These are phyloP conservation scores for Nakaseomyces bracarensis DNA, from an alignment of 1,139 yeast genomes.

Conservation along the genomic window DNA sequence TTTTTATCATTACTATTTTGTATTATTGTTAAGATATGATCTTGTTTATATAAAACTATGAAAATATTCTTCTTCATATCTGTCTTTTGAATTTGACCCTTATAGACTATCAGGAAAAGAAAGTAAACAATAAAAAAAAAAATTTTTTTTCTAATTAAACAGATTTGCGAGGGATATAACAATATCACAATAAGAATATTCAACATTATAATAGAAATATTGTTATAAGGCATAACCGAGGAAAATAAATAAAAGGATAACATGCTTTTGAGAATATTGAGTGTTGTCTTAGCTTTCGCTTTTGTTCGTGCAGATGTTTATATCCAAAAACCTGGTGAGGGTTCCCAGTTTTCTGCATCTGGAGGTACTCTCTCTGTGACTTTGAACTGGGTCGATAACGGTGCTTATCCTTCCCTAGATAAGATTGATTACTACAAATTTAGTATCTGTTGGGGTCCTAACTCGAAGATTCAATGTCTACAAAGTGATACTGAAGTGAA, in stretches of 20 bases:
- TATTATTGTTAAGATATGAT: too few species aligned
- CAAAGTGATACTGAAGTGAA: slow-evolving; percentile 29
- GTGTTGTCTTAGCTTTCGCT: background rate
- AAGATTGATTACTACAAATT: slow-evolving; percentile 44
- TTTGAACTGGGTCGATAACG: slow-evolving; percentile 52
- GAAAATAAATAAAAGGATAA: background rate
- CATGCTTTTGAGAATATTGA: slow-evolving; percentile 3
- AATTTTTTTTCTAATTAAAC: too few species aligned
- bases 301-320: slow-evolving; percentile 3
- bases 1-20: too few species aligned
- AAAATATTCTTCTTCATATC: too few species aligned
- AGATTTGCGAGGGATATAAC: too few species aligned
- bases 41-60: too few species aligned
- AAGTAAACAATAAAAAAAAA: too few species aligned
- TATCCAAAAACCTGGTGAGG: background rate
- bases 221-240: too few species aligned
- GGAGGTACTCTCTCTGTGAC: background rate
- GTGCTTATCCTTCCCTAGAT: slow-evolving; percentile 39
- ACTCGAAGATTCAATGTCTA: slow-evolving; percentile 40
- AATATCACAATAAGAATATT: too few species aligned
- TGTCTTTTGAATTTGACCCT: too few species aligned
- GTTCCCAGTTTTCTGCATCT: background rate
- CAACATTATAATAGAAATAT: too few species aligned
- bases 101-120: too few species aligned
- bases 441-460: slow-evolving; percentile 61